Base-by-base conservation (phyloP, 495 filamentous ascomycete species). In the Pseudotulostoma volvatum region DNA sequence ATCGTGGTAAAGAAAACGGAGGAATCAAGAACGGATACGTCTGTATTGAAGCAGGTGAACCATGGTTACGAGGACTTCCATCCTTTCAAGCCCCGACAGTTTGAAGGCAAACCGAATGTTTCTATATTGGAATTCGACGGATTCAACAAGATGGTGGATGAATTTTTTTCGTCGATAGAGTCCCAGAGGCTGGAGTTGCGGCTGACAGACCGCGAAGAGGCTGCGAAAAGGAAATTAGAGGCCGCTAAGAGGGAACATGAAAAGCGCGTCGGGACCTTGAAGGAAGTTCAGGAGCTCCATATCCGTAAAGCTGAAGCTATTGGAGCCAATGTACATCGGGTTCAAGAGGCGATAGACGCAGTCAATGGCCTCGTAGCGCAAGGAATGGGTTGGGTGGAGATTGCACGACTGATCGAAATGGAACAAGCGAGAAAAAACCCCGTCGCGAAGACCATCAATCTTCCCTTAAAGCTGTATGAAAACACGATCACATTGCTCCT, bases 311-410 rank as follows among this genome's bases (percentile, higher is more conserved):
- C 87, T 9, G 74, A 71, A 36, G 84, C 90, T 2, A 86, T 97
- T 31, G 72, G 93, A 48, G 82, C 84, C 33, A 96, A 97, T 49
- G 55, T 82, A 0, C 79, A 88, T 47, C 70, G 85, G 18, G 85
- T 95, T 0, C 77, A 90, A 54, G 90, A 96, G 55, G 85, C 85
- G 3, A 88, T 83, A 56, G 78, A 80, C 45, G 85, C 87, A 3
- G 74, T 97, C 13, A 96, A 94, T 50, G 81, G 81, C 0, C 61
- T 97, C 11, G 71, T 96, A 28, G 73, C 73, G 5, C 85, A 95
- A 50, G 87, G 85, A 4, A 94, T 95, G 88, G 90, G 96, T 47
- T 97, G 90, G 90, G 74, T 79, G 7, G 81, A 93, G 39, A 82
- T 95, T 49, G 84, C 76, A 7, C 77, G 76, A 18, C 63, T 97